Evolutionary conservation across 106 monocot genomes (phyloP), one percentile per base, ranked within the genome.

Genomic region (Phalaenopsis equestris): DNA sequence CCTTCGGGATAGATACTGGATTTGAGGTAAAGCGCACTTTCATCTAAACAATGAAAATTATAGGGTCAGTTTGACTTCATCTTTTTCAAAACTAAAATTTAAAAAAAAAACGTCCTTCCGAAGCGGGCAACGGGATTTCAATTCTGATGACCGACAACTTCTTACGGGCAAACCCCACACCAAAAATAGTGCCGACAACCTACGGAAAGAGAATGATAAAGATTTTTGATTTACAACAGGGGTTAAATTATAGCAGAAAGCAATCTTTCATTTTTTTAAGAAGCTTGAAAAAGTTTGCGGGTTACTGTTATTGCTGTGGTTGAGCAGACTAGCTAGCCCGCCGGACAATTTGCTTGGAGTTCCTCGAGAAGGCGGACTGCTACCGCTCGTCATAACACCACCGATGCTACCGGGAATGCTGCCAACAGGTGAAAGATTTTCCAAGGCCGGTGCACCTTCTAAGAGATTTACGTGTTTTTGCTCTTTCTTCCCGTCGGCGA

Each of bases 301-400:
- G 24, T 65, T 83, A 72, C 72, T 90, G 67, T 87, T 86, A 77
- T 82, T 86, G 76, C 83, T 88, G 61, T 88, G 87, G 65, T 91
- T 86, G 12, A 82, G 56, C 2, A 90, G 94, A 81, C 94, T 91
- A 10, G 80, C 65, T 0, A 84, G 84, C 4, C 91, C 91, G 23
- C 91, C 89, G 0, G 89, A 91, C 2, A 92, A 90, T 56, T 88
- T 92, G 42, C 90, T 90, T 55, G 83, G 70, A 2, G 90, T 90
- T 68, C 88, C 94, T 42, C 88, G 89, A 0, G 91, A 90, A 3
- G 84, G 87, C 16, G 94, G 90, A 75, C 91, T 94, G 81, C 72
- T 79, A 1, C 81, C 65, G 16, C 85, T 89, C 1, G 86, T 75
- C 42, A 15, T 68, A 41, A 48, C 74, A 42, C 74, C 72, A 15